Evolutionary conservation across 2,329 filamentous ascomycete species (phyloP).

Genomic region (Fonsecaea pedrosoi): DNA sequence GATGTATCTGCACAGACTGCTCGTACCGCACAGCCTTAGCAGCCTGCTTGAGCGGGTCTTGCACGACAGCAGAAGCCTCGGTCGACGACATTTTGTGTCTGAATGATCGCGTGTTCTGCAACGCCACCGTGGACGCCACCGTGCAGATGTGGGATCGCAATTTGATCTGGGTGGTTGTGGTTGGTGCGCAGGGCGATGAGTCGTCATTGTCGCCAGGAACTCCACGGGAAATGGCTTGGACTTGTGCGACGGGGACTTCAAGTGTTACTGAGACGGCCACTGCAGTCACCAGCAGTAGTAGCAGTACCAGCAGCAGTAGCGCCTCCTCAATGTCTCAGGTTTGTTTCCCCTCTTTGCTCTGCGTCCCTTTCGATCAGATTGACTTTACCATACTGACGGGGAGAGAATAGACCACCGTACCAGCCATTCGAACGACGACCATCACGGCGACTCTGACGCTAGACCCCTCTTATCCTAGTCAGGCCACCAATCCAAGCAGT

Average conservation of each 20-base stretch:
- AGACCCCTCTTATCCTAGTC: no score
- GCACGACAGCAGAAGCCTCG: neutral
- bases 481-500: no score
- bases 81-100: neutral
- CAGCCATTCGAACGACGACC: no score
- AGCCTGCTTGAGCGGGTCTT: neutral
- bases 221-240: neutral
- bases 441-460: no score
- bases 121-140: neutral
- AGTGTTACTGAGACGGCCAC: no score
- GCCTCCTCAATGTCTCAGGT: no score
- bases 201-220: neutral
- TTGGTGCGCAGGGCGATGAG: neutral
- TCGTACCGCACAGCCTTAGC: neutral
- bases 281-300: no score
- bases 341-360: no score
- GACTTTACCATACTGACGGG: no score
- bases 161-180: neutral
- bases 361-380: no score
- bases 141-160: conserved; percentile 6
- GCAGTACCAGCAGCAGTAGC: no score
- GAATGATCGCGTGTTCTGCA: neutral
- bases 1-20: neutral
- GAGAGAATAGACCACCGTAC: no score
- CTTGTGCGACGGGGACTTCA: neutral